Percentiles rank a stretch among this genome's conserved stretches.
Evolutionary conservation across 1,139 yeast genomes (phyloP).

Genomic region (Pichia sp.): DNA sequence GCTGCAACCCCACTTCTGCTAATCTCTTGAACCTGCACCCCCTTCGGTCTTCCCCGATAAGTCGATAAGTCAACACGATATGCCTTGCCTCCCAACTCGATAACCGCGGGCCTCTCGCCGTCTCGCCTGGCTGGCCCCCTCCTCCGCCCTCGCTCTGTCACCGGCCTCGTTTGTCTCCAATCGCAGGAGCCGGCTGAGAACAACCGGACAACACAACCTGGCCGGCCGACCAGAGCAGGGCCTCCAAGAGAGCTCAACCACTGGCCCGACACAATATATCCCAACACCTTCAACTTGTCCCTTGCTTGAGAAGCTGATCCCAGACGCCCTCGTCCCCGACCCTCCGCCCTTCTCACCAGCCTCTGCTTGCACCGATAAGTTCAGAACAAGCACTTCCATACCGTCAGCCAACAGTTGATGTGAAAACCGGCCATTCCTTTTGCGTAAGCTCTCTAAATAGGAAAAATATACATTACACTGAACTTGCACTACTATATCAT

Average conservation of each 20-base stretch:
- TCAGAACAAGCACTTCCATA: not conserved
- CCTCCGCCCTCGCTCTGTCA: no score
- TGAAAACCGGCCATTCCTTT: not conserved
- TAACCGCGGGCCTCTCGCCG: not conserved
- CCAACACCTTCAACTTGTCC: no score
- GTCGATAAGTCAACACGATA: not conserved
- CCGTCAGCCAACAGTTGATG: not conserved
- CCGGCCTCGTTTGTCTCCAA: not conserved
- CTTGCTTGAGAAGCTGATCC: no score
- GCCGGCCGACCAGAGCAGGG: not conserved
- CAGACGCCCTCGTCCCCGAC: not conserved
- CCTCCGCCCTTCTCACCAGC: not conserved
- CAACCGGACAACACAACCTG: conserved; percentile 9
- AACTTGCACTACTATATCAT: no score
- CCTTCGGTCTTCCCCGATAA: not conserved
- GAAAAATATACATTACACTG: no score
- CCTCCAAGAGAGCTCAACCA: no score
- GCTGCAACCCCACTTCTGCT: no score
- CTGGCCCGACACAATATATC: no score
- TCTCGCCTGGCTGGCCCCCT: not conserved
- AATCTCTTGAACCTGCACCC: not conserved
- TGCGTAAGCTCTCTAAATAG: no score
- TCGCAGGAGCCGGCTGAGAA: not conserved
- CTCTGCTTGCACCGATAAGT: not conserved
- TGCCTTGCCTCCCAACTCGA: not conserved